Percentiles rank a stretch among this genome's conserved stretches.
Evolutionary conservation across 169 alveolate genomes (phyloP).

Genomic region (Perkinsus marinus): DNA sequence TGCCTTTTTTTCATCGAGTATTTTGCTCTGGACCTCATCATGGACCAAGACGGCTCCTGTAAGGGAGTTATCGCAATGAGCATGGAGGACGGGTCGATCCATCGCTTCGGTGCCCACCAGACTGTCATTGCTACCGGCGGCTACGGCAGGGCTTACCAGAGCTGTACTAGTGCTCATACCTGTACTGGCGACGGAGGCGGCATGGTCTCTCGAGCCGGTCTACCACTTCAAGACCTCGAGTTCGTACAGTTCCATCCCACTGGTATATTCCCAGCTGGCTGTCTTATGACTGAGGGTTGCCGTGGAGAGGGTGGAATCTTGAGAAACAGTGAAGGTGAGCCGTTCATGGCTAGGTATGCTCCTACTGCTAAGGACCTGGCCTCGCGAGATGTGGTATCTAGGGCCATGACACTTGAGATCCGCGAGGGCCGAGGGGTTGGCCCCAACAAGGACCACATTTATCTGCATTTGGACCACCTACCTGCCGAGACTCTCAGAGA

Average conservation of each 20-base stretch:
- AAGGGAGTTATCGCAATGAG: conserved; percentile 82
- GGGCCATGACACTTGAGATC: conserved; percentile 92
- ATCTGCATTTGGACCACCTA: conserved; percentile 80
- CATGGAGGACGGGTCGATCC: conserved; percentile 90
- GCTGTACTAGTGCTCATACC: conserved; percentile 96
- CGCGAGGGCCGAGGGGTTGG: conserved; percentile 91
- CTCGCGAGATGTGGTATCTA: conserved; percentile 89
- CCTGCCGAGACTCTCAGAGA: conserved; percentile 78
- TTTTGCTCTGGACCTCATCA: conserved; percentile 84
- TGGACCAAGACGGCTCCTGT: conserved; percentile 64
- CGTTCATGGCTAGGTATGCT: conserved; percentile 85
- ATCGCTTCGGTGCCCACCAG: conserved; percentile 81
- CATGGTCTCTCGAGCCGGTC: conserved; percentile 75
- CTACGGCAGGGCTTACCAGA: conserved; percentile 88
- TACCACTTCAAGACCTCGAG: conserved; percentile 89
- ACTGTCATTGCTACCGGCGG: conserved; percentile 96
- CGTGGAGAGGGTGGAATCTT: conserved; percentile 98
- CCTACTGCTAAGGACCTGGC: conserved; percentile 94
- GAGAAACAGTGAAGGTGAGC: conserved; percentile 88
- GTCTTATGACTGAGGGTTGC: conserved; percentile 96
- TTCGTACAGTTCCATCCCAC: conserved; percentile 98
- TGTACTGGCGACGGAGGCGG: conserved; percentile 96
- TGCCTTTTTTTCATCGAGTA: conserved; percentile 91
- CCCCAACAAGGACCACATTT: conserved; percentile 81
- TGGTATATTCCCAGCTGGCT: conserved; percentile 91